Base-by-base conservation (phyloP, 371 early-diverging fungal genomes). In the Smittium mucronatum region DNA sequence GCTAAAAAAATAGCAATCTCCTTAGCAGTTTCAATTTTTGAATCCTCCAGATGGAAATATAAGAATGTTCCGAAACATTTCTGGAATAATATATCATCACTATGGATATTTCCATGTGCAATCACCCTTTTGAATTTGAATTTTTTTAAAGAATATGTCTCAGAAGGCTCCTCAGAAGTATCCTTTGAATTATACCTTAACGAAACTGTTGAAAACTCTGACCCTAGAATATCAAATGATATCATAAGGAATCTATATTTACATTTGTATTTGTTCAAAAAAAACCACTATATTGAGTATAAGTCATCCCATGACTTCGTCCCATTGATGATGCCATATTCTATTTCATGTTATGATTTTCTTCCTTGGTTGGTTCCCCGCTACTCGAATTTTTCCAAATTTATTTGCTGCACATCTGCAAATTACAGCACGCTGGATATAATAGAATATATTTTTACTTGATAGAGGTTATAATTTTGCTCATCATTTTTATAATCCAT, bases 351-450 rank as follows among this genome's bases (percentile, higher is more conserved):
- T n/a, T 31, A 25, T 28, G 65, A 65, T 33, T 36, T 65, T 2
- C n/a, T 32, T 33, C 65, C n/a, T 36, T 65, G 65, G 65, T n/a
- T 65, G 2, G 34, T 65, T 65, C 65, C 65, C 21, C 32, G 36
- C n/a, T n/a, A 33, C n/a, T 65, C 34, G n/a, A 15, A 5, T 33
- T 33, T 30, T 33, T 5, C 26, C 11, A 61, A 61, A 33, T 61
- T 61, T 33, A 16, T 5, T 28, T 61, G 63, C n/a, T 61, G 63
- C 26, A 15, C 26, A 11, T 5, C 5, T 28, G 63, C 16, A 28
- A 30, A 33, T 26, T 61, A 11, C 11, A 11, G 15, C 5, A 61
- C 29, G 5, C 63, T 61, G 5, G 29, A 61, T 61, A 26, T 61
- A 5, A 5, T 15, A 30, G 63, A 61, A 16, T 61, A 61, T 33